phyloP scores from a whole-genome alignment of 2,329 filamentous ascomycete genomes.

The Boeremia exigua region DNA sequence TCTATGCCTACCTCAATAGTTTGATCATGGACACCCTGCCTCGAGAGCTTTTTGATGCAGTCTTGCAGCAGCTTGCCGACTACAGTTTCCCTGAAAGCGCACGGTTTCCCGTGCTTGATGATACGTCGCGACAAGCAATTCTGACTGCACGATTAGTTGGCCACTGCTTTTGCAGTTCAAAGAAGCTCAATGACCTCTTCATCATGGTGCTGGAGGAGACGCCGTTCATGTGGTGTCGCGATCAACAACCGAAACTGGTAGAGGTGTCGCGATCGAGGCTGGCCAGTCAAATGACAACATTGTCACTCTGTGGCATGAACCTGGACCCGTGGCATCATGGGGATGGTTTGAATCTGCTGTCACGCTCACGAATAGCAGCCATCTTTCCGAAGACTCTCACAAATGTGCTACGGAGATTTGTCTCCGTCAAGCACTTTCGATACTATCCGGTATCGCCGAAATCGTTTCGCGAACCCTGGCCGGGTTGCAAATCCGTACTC shows the following conservation, averaged over 20 bases:
- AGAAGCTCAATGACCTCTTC: slow-evolving; percentile 2
- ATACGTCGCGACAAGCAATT: slow-evolving; percentile 4
- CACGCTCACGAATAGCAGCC: background rate
- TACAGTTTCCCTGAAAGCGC: slow-evolving; percentile 7
- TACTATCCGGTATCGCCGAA: slow-evolving; percentile 3
- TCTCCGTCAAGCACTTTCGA: background rate
- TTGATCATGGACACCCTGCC: slow-evolving; percentile 15
- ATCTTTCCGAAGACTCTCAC: background rate
- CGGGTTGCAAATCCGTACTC: background rate
- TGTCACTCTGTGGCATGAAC: slow-evolving; percentile 5
- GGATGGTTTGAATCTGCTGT: too few relatives aligned
- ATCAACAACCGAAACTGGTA: background rate
- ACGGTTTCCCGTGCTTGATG: slow-evolving; percentile 13
- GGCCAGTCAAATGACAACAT: background rate
- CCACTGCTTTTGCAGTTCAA: slow-evolving; percentile 5
- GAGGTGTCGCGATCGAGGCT: background rate
- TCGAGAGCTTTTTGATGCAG: slow-evolving; percentile 13
- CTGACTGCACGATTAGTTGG: slow-evolving; percentile 7
- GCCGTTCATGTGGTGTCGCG: background rate
- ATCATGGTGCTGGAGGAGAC: slow-evolving; percentile 11
- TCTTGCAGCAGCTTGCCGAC: slow-evolving; percentile 2
- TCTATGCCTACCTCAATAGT: background rate
- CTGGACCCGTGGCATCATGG: background rate
- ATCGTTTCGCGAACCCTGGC: background rate
- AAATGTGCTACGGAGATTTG: background rate